These are phyloP conservation scores for Taxawa tesnikishii DNA, from an alignment of 2,329 filamentous ascomycete genomes.

Conservation along the genomic window DNA sequence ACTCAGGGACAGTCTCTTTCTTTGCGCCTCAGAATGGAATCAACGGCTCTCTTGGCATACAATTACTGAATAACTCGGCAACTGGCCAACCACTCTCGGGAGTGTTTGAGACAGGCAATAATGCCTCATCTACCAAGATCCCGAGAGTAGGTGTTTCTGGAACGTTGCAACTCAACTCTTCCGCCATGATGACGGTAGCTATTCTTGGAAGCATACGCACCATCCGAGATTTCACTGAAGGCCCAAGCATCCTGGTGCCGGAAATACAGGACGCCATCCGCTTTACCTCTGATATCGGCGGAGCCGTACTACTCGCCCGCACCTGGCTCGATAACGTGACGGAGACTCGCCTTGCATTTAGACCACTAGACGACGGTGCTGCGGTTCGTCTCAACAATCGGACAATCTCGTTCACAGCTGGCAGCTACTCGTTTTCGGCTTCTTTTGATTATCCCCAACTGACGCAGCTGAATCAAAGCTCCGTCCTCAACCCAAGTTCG, in stretches of 20 bases:
- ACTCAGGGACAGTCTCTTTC: constrained; percentile 47
- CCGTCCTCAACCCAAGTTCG: constrained; percentile 39
- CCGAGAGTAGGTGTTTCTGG: constrained; percentile 33
- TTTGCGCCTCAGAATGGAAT: constrained; percentile 42
- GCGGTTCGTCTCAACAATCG: constrained; percentile 28
- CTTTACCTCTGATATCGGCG: constrained; percentile 25
- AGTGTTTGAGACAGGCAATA: constrained; percentile 24
- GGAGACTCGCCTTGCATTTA: constrained; percentile 39
- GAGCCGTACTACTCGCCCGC: constrained; percentile 37
- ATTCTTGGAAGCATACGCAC: constrained; percentile 51
- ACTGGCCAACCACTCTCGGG: constrained; percentile 33
- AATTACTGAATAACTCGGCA: constrained; percentile 37
- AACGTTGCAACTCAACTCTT: constrained; percentile 47
- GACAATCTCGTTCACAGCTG: constrained; percentile 36
- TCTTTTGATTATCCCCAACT: constrained; percentile 52
- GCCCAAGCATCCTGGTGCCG: constrained; percentile 38
- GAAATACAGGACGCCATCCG: constrained; percentile 43
- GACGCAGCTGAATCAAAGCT: constrained; percentile 35
- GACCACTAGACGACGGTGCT: constrained; percentile 19
- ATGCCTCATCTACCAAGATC: constrained; percentile 14
- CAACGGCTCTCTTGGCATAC: constrained; percentile 42
- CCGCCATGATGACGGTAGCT: constrained; percentile 41
- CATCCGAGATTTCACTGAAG: constrained; percentile 52
- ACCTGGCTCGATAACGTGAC: constrained; percentile 53
- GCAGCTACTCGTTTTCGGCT: constrained; percentile 46